Evolutionary conservation across 2,329 filamentous ascomycete genomes (phyloP).

Genomic region (Talaromyces verruculosus): DNA sequence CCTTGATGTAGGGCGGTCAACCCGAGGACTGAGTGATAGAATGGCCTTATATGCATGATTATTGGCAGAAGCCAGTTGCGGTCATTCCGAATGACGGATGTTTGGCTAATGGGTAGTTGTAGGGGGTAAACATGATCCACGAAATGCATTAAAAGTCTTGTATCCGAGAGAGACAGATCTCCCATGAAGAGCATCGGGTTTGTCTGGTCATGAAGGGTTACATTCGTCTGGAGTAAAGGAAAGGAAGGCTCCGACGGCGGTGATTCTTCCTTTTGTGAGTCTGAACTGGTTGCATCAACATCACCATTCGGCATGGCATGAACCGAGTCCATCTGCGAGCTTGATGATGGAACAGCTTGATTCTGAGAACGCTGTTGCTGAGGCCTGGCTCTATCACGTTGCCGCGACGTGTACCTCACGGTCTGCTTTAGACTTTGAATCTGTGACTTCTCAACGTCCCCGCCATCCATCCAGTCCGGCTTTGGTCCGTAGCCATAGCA

Average conservation of each 20-base stretch:
- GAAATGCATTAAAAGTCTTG: constrained; percentile 11
- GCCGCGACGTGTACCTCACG: constrained; percentile 5
- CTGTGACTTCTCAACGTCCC: constrained; percentile 14
- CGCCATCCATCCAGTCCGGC: constrained; percentile 29
- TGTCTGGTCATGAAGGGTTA: neutral
- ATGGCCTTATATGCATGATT: constrained; percentile 12
- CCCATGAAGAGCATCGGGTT: constrained; percentile 7
- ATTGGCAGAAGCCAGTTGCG: constrained; percentile 7
- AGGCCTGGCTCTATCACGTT: constrained; percentile 8
- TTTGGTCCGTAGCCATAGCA: constrained; percentile 30
- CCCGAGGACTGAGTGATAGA: constrained; percentile 11
- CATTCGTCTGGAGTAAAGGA: neutral
- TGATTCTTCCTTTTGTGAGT: neutral
- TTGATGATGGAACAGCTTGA: neutral
- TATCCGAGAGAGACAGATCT: constrained; percentile 8
- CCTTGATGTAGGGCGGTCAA: constrained; percentile 8
- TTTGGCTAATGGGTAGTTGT: constrained; percentile 2
- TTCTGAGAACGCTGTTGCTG: neutral
- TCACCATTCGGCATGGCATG: neutral
- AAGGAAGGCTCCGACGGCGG: neutral
- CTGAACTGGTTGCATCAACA: neutral
- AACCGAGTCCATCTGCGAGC: neutral
- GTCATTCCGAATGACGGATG: neutral
- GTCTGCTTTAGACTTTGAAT: constrained; percentile 12
- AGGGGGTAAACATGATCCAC: constrained; percentile 7